Evolutionary conservation across 2,329 filamentous ascomycete genomes (phyloP).

Genomic region (Aureobasidium sp.): DNA sequence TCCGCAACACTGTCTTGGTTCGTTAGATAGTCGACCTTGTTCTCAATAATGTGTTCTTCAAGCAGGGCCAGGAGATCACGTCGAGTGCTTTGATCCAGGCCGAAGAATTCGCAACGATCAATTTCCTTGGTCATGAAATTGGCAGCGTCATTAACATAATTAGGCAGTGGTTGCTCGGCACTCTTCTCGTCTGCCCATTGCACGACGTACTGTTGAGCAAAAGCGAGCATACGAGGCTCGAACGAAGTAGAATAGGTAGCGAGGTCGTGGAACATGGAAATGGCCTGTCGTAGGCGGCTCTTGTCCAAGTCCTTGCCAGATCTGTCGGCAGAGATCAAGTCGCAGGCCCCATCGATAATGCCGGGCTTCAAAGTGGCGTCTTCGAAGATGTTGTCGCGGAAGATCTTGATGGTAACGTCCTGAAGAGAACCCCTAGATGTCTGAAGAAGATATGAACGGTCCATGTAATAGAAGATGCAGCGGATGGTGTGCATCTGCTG

Average conservation of each 20-base stretch:
- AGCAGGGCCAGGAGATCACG: slow-evolving; percentile 66
- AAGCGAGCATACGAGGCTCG: slow-evolving; percentile 64
- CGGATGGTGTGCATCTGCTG: slow-evolving; percentile 68
- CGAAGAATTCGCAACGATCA: slow-evolving; percentile 69
- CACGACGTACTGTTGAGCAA: slow-evolving; percentile 61
- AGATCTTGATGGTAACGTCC: slow-evolving; percentile 71
- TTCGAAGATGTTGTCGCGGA: slow-evolving; percentile 56
- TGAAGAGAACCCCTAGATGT: slow-evolving; percentile 68
- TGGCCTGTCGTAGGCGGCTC: slow-evolving; percentile 59
- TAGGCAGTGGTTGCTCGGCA: slow-evolving; percentile 55
- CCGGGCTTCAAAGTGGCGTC: slow-evolving; percentile 46
- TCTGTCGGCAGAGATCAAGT: slow-evolving; percentile 68
- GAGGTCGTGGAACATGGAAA: slow-evolving; percentile 33
- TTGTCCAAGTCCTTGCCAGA: slow-evolving; percentile 51
- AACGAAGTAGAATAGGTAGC: slow-evolving; percentile 54
- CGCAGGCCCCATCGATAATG: slow-evolving; percentile 64
- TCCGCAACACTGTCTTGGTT: slow-evolving; percentile 55
- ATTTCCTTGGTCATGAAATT: slow-evolving; percentile 65
- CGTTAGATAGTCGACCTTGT: slow-evolving; percentile 49
- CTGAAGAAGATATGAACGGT: slow-evolving; percentile 78
- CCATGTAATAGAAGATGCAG: slow-evolving; percentile 89
- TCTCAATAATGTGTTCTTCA: slow-evolving; percentile 63
- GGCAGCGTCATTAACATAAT: slow-evolving; percentile 67
- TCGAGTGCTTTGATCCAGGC: slow-evolving; percentile 76
- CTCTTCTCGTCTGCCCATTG: slow-evolving; percentile 64